A percentile compares a stretch with the other conserved stretches of the same genome.
phyloP scores from a whole-genome alignment of 441 rosid species.

The Populus hybrid region DNA sequence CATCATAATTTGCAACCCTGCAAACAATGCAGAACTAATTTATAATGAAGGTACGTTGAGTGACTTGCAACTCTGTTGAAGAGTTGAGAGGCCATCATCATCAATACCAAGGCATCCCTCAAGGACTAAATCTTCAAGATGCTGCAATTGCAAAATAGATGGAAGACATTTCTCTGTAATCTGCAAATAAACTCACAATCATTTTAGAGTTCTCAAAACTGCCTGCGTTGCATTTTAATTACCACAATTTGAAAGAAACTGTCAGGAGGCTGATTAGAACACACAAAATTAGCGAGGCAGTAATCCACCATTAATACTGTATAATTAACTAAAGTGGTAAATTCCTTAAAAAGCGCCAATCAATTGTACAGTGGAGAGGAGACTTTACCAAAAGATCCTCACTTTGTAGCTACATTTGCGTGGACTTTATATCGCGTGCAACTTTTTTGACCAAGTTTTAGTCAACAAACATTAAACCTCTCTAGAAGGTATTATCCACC shows the following conservation, averaged over 20 bases:
- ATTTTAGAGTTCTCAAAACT: neutral
- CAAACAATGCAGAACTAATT: neutral
- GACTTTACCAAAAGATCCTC: neutral
- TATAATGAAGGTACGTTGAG: constrained; percentile 46
- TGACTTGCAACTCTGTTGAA: constrained; percentile 62
- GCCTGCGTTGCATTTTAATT: neutral
- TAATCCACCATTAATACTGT: neutral
- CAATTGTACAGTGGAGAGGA: neutral
- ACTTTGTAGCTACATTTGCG: neutral
- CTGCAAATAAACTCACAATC: constrained; percentile 38
- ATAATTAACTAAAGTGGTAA: neutral
- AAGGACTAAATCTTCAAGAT: constrained; percentile 79
- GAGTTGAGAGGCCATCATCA: constrained; percentile 55
- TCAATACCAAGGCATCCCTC: constrained; percentile 90
- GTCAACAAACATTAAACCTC: neutral
- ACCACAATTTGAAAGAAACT: neutral
- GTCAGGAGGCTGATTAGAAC: neutral
- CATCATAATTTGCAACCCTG: neutral
- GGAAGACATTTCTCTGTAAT: constrained; percentile 68
- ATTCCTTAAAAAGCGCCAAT: neutral
- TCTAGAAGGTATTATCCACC: neutral
- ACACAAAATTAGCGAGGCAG: neutral
- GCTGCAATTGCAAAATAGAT: constrained; percentile 54
- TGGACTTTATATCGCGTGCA: neutral
- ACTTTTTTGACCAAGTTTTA: neutral